These are phyloP conservation scores for Stachybotrys echinatus DNA, from an alignment of 2,329 filamentous ascomycete genomes.

Conservation along the genomic window DNA sequence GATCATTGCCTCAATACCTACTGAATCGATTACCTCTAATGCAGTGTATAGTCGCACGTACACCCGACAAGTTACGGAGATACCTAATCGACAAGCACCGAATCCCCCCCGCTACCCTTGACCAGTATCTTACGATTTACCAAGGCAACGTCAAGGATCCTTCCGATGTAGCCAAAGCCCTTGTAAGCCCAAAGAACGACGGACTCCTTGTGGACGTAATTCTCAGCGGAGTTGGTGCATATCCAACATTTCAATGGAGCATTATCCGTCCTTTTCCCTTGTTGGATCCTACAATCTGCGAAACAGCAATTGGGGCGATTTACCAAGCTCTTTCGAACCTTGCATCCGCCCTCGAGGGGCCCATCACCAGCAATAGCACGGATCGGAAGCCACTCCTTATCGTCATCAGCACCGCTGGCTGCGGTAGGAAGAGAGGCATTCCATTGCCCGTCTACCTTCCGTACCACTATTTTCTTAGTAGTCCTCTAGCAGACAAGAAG, in stretches of 20 bases:
- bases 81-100: not conserved
- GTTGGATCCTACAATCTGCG: constrained; percentile 2
- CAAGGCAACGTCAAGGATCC: constrained; percentile 1
- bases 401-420: constrained; percentile 1
- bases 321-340: not conserved
- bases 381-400: constrained; percentile 1
- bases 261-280: constrained; percentile 1
- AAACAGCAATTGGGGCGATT: not conserved
- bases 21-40: not conserved
- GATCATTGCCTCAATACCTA: not conserved
- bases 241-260: constrained; percentile 3
- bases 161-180: not conserved
- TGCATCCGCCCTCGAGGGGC: not conserved
- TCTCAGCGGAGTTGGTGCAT: constrained; percentile 1
- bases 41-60: not conserved
- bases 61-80: not conserved
- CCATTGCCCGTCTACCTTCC: constrained; percentile 1
- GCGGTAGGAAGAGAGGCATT: not conserved
- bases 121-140: constrained; percentile 1
- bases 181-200: not conserved
- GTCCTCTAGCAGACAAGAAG: constrained; percentile 2
- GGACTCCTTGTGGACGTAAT: not conserved
- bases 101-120: not conserved
- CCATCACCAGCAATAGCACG: not conserved
- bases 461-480: constrained; percentile 1